These are phyloP conservation scores for Leptographium flavum DNA, from an alignment of 2,329 filamentous ascomycete species.

Conservation along the genomic window DNA sequence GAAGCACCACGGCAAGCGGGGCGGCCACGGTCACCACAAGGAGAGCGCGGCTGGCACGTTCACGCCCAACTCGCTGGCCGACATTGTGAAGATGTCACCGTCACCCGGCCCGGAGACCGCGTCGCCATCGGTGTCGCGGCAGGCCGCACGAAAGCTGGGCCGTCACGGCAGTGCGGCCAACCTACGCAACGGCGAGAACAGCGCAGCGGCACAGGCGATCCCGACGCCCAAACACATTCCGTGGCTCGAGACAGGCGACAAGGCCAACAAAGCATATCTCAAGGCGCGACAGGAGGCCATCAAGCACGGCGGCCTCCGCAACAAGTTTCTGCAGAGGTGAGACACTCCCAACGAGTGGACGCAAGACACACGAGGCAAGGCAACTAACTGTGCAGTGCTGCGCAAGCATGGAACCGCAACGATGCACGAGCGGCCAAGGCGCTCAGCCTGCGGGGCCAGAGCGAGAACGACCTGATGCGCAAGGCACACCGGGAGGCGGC, in stretches of 20 bases:
- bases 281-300: slow-evolving; percentile 93
- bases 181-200: slow-evolving; percentile 59
- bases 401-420: slow-evolving; percentile 96
- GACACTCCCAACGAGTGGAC: neutral
- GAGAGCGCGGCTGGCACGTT: slow-evolving; percentile 27
- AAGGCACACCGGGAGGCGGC: slow-evolving; percentile 94
- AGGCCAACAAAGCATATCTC: slow-evolving; percentile 84
- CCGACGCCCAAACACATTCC: slow-evolving; percentile 82
- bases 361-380: neutral
- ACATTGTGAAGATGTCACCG: slow-evolving; percentile 90
- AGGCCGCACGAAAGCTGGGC: slow-evolving; percentile 42
- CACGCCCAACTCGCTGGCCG: slow-evolving; percentile 66
- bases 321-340: slow-evolving; percentile 91
- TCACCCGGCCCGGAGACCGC: slow-evolving; percentile 52
- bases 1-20: slow-evolving; percentile 86
- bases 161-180: slow-evolving; percentile 53
- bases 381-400: slow-evolving; percentile 46
- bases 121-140: slow-evolving; percentile 29
- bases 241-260: slow-evolving; percentile 87
- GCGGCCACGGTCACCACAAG: slow-evolving; percentile 64
- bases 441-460: slow-evolving; percentile 82
- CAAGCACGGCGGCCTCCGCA: slow-evolving; percentile 88
- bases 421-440: slow-evolving; percentile 94
- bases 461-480: slow-evolving; percentile 93
- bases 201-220: slow-evolving; percentile 68